Evolutionary conservation across 2,329 filamentous ascomycete genomes (phyloP).

Genomic region (Claviceps citrina): DNA sequence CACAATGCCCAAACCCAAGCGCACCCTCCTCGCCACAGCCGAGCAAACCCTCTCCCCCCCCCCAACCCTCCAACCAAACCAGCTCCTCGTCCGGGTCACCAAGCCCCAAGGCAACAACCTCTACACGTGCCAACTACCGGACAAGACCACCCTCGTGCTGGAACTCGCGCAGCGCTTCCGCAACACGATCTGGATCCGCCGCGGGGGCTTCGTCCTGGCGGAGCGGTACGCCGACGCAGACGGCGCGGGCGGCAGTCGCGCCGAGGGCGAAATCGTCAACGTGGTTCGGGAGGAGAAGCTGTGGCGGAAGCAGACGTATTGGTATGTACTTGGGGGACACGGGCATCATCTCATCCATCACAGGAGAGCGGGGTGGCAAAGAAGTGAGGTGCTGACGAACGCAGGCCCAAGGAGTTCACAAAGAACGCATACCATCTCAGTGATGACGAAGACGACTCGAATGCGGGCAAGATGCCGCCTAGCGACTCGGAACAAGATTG

Average conservation of each 20-base stretch:
- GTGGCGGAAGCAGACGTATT: constrained; percentile 82
- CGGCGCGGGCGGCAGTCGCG: constrained; percentile 57
- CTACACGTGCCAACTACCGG: constrained; percentile 62
- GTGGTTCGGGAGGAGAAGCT: constrained; percentile 79
- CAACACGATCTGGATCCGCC: constrained; percentile 85
- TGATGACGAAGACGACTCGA: constrained; percentile 62
- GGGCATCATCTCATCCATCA: too few relatives aligned
- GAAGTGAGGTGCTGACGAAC: too few relatives aligned
- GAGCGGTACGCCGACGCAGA: constrained; percentile 47
- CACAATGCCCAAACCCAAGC: constrained; percentile 37
- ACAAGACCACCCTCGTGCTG: constrained; percentile 50
- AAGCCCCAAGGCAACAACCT: constrained; percentile 80
- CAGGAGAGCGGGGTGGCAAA: too few relatives aligned
- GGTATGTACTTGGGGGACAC: too few relatives aligned
- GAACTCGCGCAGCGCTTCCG: constrained; percentile 78
- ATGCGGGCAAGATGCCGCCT: constrained; percentile 71
- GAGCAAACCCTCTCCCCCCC: constrained; percentile 52
- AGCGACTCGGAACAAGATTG: constrained; percentile 60
- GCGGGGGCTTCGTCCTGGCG: constrained; percentile 73
- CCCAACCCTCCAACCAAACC: constrained; percentile 42
- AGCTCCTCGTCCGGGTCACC: constrained; percentile 58
- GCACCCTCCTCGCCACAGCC: constrained; percentile 61
- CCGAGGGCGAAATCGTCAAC: constrained; percentile 81
- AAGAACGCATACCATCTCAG: constrained; percentile 48
- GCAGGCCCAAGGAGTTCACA: constrained; percentile 64